Conservation (phyloP, 2,329 filamentous ascomycete genomes). For the Rhytidhysteron rufulum region DNA sequence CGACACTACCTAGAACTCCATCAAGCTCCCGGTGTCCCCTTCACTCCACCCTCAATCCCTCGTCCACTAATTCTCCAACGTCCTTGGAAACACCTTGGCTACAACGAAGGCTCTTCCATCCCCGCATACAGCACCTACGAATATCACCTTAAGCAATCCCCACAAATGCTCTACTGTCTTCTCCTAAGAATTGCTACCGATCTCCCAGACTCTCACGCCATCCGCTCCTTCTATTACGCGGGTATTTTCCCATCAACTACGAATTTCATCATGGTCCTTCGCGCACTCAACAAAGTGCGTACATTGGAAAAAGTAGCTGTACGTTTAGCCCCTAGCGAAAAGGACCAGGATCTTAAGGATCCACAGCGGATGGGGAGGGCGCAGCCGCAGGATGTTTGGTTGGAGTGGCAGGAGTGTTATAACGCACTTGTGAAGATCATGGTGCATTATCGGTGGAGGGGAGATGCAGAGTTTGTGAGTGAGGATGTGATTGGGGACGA, state of each 20-base stretch:
- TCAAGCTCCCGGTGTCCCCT: constrained; percentile 9
- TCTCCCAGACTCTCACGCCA: constrained; percentile 21
- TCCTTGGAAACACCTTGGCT: constrained; percentile 61
- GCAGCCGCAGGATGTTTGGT: constrained; percentile 39
- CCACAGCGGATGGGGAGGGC: constrained; percentile 38
- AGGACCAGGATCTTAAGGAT: constrained; percentile 37
- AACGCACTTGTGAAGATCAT: constrained; percentile 21
- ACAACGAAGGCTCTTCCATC: constrained; percentile 76
- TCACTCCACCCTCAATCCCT: constrained; percentile 3
- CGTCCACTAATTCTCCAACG: constrained; percentile 53
- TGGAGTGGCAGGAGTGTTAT: constrained; percentile 32
- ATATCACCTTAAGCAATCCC: constrained; percentile 63
- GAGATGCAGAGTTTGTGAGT: constrained; percentile 1
- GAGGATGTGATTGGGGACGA: background rate
- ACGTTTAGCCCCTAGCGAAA: constrained; percentile 40
- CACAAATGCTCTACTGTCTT: constrained; percentile 56
- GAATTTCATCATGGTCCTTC: constrained; percentile 46
- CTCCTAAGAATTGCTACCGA: constrained; percentile 26
- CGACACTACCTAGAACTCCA: constrained; percentile 57
- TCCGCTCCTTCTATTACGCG: constrained; percentile 55
- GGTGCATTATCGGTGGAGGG: background rate
- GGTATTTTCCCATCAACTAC: constrained; percentile 64
- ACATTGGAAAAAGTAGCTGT: constrained; percentile 33
- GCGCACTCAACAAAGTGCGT: constrained; percentile 21
- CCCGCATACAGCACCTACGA: constrained; percentile 68